Conservation (phyloP, 108 stramenopile species). For the Cyclotella atomus region DNA sequence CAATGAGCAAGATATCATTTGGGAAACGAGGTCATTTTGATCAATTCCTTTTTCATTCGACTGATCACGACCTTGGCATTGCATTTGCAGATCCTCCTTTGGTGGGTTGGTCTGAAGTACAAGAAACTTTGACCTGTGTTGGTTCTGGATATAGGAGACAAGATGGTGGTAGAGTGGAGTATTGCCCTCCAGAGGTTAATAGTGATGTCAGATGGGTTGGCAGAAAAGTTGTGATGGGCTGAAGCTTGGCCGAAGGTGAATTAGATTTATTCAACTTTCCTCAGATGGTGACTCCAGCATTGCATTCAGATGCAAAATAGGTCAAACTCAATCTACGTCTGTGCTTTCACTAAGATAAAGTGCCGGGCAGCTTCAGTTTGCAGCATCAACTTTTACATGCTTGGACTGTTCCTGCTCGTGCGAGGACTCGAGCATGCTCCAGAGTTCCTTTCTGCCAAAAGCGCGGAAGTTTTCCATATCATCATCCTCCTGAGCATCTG, state of each 20-base stretch:
- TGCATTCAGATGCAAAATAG: too few species aligned
- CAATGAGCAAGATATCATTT: conserved; percentile 18
- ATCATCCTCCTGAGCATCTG: not conserved
- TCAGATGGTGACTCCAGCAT: too few species aligned
- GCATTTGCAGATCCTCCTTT: conserved; percentile 38
- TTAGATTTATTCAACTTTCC: too few species aligned
- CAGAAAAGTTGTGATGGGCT: conserved; percentile 1
- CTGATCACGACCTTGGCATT: conserved; percentile 14
- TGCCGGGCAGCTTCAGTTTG: too few species aligned
- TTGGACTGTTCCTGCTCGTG: too few species aligned
- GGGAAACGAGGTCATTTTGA: conserved; percentile 44
- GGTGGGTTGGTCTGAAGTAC: conserved; percentile 42
- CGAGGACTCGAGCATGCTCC: conserved; percentile 9
- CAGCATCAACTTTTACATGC: too few species aligned
- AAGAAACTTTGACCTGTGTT: conserved; percentile 30
- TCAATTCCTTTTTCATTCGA: conserved; percentile 46
- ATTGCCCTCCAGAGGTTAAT: conserved; percentile 13
- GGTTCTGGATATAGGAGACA: conserved; percentile 26
- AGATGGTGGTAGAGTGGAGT: conserved; percentile 31
- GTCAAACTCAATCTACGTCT: too few species aligned
- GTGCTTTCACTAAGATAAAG: too few species aligned
- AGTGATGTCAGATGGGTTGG: conserved; percentile 23
- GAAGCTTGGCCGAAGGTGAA: too few species aligned
- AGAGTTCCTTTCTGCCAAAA: conserved; percentile 2
- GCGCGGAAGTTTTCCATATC: not conserved